These are phyloP conservation scores for Viola odorata DNA, from an alignment of 345 rosid genomes.

Conservation along the genomic window DNA sequence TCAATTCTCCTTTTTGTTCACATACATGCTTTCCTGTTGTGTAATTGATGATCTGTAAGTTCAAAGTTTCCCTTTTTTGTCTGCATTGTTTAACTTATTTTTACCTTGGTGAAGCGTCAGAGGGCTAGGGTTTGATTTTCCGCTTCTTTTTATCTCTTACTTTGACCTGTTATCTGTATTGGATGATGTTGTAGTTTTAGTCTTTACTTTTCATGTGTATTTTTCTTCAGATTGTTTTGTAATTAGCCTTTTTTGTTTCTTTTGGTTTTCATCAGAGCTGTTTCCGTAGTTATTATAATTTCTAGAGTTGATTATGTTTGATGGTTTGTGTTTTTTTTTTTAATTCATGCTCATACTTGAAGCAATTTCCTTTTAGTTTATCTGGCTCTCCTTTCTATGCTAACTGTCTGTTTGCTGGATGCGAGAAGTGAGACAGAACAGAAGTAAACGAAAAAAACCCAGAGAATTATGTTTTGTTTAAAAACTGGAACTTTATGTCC, in stretches of 20 bases:
- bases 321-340: background rate
- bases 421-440: background rate
- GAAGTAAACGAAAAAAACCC: background rate
- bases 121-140: conserved; percentile 5
- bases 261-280: background rate
- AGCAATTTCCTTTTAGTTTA: background rate
- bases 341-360: background rate
- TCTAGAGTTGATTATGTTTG: background rate
- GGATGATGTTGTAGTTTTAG: background rate
- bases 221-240: background rate
- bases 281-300: background rate
- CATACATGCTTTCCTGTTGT: background rate
- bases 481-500: background rate
- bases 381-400: background rate
- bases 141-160: background rate
- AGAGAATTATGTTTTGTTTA: background rate
- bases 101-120: background rate
- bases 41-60: conserved; percentile 23
- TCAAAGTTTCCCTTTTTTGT: conserved; percentile 6
- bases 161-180: background rate
- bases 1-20: background rate
- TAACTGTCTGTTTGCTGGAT: conserved; percentile 5
- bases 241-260: background rate
- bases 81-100: conserved; percentile 4
- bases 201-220: conserved; percentile 7